These are phyloP conservation scores for Jimgerdemannia lactiflua DNA, from an alignment of 192 early-diverging fungal species.

Conservation along the genomic window DNA sequence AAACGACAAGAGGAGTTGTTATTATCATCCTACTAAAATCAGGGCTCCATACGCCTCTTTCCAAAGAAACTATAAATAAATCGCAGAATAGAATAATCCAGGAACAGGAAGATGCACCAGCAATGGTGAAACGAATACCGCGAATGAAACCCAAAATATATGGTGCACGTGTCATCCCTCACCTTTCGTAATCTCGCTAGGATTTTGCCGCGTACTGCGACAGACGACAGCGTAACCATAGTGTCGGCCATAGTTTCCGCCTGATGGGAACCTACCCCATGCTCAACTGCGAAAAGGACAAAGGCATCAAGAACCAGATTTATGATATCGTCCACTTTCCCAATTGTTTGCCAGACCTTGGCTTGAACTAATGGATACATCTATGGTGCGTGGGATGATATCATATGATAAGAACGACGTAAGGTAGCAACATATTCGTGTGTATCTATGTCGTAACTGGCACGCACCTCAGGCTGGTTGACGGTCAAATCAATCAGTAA, in stretches of 20 bases:
- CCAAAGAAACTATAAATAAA: too few relatives aligned
- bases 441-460: background rate
- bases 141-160: too few relatives aligned
- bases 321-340: constrained; percentile 75
- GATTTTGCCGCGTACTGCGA: constrained; percentile 80
- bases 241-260: constrained; percentile 88
- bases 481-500: constrained; percentile 81
- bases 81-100: too few relatives aligned
- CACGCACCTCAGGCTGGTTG: constrained; percentile 34
- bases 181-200: constrained; percentile 72
- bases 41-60: background rate
- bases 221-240: constrained; percentile 75
- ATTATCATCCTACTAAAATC: background rate
- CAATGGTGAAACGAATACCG: too few relatives aligned
- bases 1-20: background rate
- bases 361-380: constrained; percentile 86
- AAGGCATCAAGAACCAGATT: constrained; percentile 80
- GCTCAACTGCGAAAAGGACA: constrained; percentile 75
- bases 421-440: background rate
- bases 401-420: background rate
- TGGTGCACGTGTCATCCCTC: constrained; percentile 3
- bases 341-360: constrained; percentile 81
- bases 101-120: too few relatives aligned
- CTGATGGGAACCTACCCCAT: constrained; percentile 72
- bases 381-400: constrained; percentile 17